Percentiles rank a stretch among this genome's conserved stretches.
These are phyloP conservation scores for Scleromitrula shiraiana DNA, from an alignment of 2,329 filamentous ascomycete genomes.

Conservation along the genomic window DNA sequence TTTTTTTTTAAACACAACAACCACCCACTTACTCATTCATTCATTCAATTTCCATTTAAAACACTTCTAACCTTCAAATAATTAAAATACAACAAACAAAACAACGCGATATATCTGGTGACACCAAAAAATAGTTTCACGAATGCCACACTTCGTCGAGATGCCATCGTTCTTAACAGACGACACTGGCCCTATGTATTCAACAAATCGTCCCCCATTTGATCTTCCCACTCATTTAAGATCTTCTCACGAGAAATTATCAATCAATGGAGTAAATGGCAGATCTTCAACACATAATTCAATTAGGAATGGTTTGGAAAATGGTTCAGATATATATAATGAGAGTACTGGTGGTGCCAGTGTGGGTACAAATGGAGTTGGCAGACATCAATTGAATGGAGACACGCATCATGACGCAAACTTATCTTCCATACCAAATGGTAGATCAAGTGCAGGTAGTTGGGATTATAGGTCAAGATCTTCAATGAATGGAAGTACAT, in stretches of 20 bases:
- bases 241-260: conserved; percentile 27
- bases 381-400: conserved; percentile 22
- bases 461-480: conserved; percentile 27
- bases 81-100: conserved; percentile 11
- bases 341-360: no score
- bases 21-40: no score
- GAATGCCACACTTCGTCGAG: conserved; percentile 37
- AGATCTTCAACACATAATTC: conserved; percentile 24
- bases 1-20: no score
- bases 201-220: conserved; percentile 23
- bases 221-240: conserved; percentile 33
- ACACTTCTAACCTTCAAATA: neutral
- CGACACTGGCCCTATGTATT: conserved; percentile 28
- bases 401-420: conserved; percentile 36
- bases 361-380: conserved; percentile 9
- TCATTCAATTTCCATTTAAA: conserved; percentile 6
- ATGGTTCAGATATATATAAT: conserved; percentile 28
- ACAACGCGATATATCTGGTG: conserved; percentile 21
- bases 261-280: conserved; percentile 16
- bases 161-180: conserved; percentile 45
- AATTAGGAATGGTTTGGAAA: conserved; percentile 29
- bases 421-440: conserved; percentile 53
- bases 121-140: conserved; percentile 18
- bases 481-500: conserved; percentile 25
- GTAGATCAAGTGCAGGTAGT: conserved; percentile 39